Percentiles rank a stretch among this genome's conserved stretches.
Evolutionary conservation across 768 basidiomycete genomes (phyloP).

Genomic region (Scleroderma citrinum): DNA sequence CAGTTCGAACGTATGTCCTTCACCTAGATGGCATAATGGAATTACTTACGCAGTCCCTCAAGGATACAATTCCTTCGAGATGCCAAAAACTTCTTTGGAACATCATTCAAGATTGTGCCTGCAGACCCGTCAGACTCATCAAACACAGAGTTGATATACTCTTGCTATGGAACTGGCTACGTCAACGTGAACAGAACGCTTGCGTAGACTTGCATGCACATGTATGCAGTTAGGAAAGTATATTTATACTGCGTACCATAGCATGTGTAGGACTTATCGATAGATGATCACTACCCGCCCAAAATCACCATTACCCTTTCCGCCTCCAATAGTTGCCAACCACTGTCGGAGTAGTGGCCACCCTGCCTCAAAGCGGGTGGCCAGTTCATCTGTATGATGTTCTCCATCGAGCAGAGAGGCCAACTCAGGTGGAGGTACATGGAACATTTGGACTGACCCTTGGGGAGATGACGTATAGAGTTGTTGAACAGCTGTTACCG

Average conservation of each 20-base stretch:
- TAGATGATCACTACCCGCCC: constrained; percentile 77
- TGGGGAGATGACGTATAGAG: constrained; percentile 20
- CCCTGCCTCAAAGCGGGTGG: constrained; percentile 72
- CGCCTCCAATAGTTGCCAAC: constrained; percentile 56
- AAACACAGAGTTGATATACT: constrained; percentile 64
- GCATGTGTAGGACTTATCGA: constrained; percentile 37
- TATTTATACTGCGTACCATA: neutral
- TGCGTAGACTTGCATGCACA: constrained; percentile 35
- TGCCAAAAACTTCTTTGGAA: constrained; percentile 76
- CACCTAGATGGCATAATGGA: neutral
- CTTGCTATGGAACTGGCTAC: constrained; percentile 91
- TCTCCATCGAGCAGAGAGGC: constrained; percentile 72
- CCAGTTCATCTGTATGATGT: constrained; percentile 89
- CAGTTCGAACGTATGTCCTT: constrained; percentile 65
- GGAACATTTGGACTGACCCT: constrained; percentile 17
- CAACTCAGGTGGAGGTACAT: constrained; percentile 46
- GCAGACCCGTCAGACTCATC: constrained; percentile 47
- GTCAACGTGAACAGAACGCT: constrained; percentile 80
- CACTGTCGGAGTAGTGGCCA: constrained; percentile 79
- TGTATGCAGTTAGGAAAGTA: neutral
- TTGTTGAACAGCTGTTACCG: constrained; percentile 40
- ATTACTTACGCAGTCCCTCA: constrained; percentile 4
- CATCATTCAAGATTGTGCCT: constrained; percentile 84
- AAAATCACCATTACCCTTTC: constrained; percentile 58
- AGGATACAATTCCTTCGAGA: constrained; percentile 94